A percentile compares a stretch with the other conserved stretches of the same genome.
Conservation (phyloP, 148 eudicot species). For the Diospyros kaki region DNA sequence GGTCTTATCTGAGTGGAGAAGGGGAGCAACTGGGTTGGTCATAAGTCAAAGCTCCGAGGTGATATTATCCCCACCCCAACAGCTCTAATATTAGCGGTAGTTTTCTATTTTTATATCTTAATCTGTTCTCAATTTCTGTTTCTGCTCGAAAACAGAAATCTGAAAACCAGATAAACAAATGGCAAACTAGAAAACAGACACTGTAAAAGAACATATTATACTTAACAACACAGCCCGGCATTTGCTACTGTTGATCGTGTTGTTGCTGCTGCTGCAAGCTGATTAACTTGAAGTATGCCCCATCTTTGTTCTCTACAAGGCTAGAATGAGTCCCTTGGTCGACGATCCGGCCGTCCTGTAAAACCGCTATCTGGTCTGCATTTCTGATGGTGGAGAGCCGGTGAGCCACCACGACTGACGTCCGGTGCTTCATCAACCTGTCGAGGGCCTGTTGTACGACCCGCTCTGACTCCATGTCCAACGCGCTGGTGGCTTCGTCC, state of each 20-base stretch:
- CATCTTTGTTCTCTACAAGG: constrained; percentile 54
- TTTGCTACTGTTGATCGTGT: constrained; percentile 10
- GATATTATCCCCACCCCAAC: no score
- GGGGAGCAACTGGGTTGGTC: no score
- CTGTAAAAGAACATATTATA: not conserved
- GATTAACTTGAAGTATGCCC: constrained; percentile 69
- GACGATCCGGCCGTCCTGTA: constrained; percentile 78
- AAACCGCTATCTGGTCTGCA: constrained; percentile 80
- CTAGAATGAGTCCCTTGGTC: constrained; percentile 83
- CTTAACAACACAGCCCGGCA: not conserved
- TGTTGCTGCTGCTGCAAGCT: constrained; percentile 63
- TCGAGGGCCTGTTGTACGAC: constrained; percentile 86
- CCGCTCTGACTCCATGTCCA: constrained; percentile 79
- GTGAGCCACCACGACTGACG: constrained; percentile 84
- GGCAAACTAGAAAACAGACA: not conserved
- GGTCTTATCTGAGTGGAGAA: no score
- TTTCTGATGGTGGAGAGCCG: constrained; percentile 77
- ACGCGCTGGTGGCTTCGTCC: constrained; percentile 94
- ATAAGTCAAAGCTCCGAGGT: no score
- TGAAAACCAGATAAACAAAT: no score
- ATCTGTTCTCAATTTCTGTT: no score
- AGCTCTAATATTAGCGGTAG: no score
- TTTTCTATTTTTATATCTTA: no score
- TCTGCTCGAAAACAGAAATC: no score
- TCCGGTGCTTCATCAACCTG: constrained; percentile 81